Evolutionary conservation across 345 rosid species (phyloP), one percentile per base, ranked within the genome.

Genomic region (Gossypium bickii): DNA sequence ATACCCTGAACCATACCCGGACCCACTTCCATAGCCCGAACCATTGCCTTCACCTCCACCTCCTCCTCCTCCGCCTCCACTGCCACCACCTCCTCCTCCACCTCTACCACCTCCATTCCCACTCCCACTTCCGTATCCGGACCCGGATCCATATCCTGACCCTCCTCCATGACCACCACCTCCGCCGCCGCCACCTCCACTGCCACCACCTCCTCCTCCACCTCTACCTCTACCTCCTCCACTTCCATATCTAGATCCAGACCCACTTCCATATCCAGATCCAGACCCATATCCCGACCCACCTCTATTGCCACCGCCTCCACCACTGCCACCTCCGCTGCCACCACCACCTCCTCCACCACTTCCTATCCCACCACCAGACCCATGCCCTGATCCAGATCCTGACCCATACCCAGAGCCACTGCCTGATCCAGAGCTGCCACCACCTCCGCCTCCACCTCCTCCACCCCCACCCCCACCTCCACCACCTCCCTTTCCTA

Each of bases 391-490:
- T 13, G 18, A 51, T 15, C 8, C 56, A 15, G 17, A 51, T 15
- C 63, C 69, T 0, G 57, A 82, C 0, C 88, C 85, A 0, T 67
- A 68, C 0, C 87, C 82, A 7, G 59, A 84, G 1, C 81, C 58
- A n/a, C n/a, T 6, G 10, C 22, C 83, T 2, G 60, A 67, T 2
- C 83, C 83, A 18, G 67, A 47, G 2, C 83, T 1, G 0, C 85
- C 87, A 0, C 84, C 82, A 0, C 84, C 85, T 4, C 82, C 79
- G 0, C 90, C 86, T 0, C 82, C 82, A 1, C 86, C 87, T 0
- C 80, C 82, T 1, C 86, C 87, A 0, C 80, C 20, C 0, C 59
- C 24, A 7, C 58, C 58, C 0, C 24, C 58, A 18, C 24, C 59
- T 0, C 12, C 25, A 55, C 59, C 89, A 0, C 88, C 81, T 1